Evolutionary conservation across 2,329 filamentous ascomycete genomes (phyloP).

Genomic region (Coniochaeta ligniaria): DNA sequence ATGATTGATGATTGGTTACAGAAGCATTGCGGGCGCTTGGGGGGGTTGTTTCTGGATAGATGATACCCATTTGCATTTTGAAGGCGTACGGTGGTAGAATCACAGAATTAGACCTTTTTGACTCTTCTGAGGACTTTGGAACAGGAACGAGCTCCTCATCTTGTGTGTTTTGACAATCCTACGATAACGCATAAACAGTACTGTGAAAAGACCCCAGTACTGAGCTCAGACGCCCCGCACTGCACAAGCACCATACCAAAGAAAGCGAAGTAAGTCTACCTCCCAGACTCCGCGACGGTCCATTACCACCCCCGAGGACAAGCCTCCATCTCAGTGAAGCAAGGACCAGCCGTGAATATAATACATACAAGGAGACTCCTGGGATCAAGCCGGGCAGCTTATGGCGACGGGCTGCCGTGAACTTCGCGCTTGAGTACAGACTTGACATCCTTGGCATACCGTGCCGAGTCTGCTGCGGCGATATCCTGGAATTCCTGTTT

Average conservation of each 20-base stretch:
- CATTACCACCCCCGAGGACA: neutral
- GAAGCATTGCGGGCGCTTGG: neutral
- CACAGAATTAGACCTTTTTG: no score
- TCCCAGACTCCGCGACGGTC: neutral
- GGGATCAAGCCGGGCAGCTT: neutral
- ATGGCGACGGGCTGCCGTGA: neutral
- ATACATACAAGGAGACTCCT: neutral
- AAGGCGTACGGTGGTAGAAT: no score
- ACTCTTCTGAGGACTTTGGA: no score
- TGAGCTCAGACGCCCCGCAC: neutral
- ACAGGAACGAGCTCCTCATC: no score
- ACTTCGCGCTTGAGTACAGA: neutral
- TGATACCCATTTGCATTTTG: neutral
- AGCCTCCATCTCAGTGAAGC: neutral
- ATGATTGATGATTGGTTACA: neutral
- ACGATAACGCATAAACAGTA: no score
- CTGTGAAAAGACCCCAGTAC: neutral
- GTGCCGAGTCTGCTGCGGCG: neutral
- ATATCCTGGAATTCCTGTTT: conserved; percentile 9
- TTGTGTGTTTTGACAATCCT: no score
- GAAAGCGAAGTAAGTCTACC: neutral
- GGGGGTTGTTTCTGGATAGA: neutral
- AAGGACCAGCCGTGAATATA: neutral
- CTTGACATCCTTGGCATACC: neutral
- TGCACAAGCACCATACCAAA: no score